Evolutionary conservation across 768 basidiomycete genomes (phyloP).

Genomic region (Cantharellus anzutake): DNA sequence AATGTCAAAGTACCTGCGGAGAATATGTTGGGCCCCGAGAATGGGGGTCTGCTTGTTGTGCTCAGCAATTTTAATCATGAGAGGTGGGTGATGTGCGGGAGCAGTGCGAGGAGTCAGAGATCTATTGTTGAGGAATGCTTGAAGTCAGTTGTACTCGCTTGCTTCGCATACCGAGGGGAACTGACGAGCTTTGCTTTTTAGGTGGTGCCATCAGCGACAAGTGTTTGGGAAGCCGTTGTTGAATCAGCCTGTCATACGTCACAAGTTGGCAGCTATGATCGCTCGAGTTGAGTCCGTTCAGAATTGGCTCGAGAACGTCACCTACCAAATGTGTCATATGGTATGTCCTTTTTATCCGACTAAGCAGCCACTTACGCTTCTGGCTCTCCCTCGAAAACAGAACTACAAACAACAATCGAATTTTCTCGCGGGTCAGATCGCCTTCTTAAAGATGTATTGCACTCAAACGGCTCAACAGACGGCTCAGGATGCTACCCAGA

Average conservation of each 20-base stretch:
- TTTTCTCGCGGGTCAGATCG: slow-evolving; percentile 65
- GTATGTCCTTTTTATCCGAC: slow-evolving; percentile 14
- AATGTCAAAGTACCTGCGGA: slow-evolving; percentile 72
- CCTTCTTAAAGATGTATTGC: slow-evolving; percentile 57
- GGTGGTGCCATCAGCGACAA: slow-evolving; percentile 75
- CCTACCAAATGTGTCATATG: slow-evolving; percentile 81
- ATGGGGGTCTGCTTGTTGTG: slow-evolving; percentile 49
- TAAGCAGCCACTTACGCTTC: background rate
- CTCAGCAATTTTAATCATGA: slow-evolving; percentile 86
- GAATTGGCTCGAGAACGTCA: slow-evolving; percentile 73
- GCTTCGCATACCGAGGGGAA: background rate
- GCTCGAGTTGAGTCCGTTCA: slow-evolving; percentile 64
- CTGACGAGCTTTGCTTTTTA: slow-evolving; percentile 12
- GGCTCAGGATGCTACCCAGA: slow-evolving; percentile 41
- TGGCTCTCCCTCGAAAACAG: slow-evolving; percentile 13
- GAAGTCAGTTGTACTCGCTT: slow-evolving; percentile 22
- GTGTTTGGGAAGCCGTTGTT: slow-evolving; percentile 66
- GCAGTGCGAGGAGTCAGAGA: slow-evolving; percentile 45
- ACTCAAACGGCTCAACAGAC: slow-evolving; percentile 65
- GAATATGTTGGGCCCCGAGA: slow-evolving; percentile 68
- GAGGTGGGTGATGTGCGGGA: slow-evolving; percentile 74
- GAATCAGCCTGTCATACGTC: slow-evolving; percentile 70
- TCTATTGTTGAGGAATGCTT: slow-evolving; percentile 65
- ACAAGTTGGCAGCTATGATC: slow-evolving; percentile 81
- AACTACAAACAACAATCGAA: slow-evolving; percentile 54